Percentiles rank a stretch among this genome's conserved stretches.
phyloP scores from a whole-genome alignment of 805 yeast genomes.

The Candida maltosa region DNA sequence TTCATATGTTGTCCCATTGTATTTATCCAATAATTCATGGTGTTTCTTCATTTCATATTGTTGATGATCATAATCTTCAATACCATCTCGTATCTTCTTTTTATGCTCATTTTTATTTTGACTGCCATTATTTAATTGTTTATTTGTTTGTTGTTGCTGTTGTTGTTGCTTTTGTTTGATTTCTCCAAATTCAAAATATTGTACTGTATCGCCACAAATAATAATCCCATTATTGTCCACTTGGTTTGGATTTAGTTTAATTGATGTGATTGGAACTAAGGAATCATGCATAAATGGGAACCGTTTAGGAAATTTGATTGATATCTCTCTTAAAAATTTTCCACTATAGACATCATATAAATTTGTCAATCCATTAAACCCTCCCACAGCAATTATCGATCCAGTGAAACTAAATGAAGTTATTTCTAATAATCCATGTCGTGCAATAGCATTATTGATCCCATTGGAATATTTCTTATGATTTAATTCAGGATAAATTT shows the following conservation, averaged over 20 bases:
- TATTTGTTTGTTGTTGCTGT: conserved; percentile 9
- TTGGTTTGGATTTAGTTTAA: conserved; percentile 23
- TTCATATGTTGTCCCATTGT: conserved; percentile 38
- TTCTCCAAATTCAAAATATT: conserved; percentile 48
- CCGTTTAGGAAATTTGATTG: conserved; percentile 26
- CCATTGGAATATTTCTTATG: conserved; percentile 14
- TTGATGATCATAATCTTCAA: conserved; percentile 34
- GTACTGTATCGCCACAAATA: conserved; percentile 39
- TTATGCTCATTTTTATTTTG: conserved; percentile 20
- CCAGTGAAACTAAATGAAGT: conserved; percentile 31
- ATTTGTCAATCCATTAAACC: conserved; percentile 40
- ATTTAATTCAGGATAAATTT: conserved; percentile 20
- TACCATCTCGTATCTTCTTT: conserved; percentile 27
- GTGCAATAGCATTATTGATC: conserved; percentile 4
- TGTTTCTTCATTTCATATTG: conserved; percentile 19
- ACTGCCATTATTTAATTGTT: conserved; percentile 14
- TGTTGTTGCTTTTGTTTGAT: conserved; percentile 8
- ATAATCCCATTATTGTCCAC: conserved; percentile 34
- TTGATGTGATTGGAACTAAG: conserved; percentile 21
- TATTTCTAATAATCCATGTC: conserved; percentile 10
- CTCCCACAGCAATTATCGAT: conserved; percentile 35
- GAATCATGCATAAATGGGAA: conserved; percentile 17
- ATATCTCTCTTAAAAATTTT: conserved; percentile 29
- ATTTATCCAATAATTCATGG: conserved; percentile 35
- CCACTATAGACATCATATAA: conserved; percentile 44